These are phyloP conservation scores for Vicia faba DNA, from an alignment of 306 rosid species.

Conservation along the genomic window DNA sequence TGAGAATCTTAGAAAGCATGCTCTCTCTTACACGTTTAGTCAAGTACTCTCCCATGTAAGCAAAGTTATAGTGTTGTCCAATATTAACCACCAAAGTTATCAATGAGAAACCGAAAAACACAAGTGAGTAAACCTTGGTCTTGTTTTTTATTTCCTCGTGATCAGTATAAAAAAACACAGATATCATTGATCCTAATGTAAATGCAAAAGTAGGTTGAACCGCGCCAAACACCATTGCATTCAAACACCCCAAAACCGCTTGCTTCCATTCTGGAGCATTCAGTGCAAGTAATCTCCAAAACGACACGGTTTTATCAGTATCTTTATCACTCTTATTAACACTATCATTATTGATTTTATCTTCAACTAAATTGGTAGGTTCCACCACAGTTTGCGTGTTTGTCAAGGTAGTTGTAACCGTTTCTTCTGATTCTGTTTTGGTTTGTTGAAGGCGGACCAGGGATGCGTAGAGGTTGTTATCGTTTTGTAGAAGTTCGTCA, in stretches of 20 bases:
- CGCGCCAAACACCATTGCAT: conserved; percentile 46
- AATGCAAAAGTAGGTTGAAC: conserved; percentile 44
- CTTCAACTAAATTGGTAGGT: neutral
- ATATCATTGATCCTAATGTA: conserved; percentile 41
- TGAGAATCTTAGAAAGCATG: conserved; percentile 51
- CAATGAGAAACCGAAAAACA: conserved; percentile 38
- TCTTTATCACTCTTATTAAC: neutral
- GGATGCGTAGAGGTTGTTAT: conserved; percentile 39
- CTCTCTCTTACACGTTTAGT: conserved; percentile 50
- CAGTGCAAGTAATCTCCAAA: conserved; percentile 44
- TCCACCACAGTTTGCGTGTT: neutral
- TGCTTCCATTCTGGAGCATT: conserved; percentile 57
- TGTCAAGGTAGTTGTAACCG: neutral
- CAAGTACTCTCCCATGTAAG: conserved; percentile 52
- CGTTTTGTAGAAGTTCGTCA: conserved; percentile 32
- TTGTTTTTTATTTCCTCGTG: conserved; percentile 42
- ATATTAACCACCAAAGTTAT: conserved; percentile 36
- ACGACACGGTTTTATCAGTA: conserved; percentile 10
- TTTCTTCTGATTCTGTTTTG: neutral
- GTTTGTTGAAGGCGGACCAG: conserved; percentile 42
- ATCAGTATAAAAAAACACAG: conserved; percentile 40
- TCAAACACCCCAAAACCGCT: conserved; percentile 42
- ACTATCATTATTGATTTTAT: neutral
- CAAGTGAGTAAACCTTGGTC: conserved; percentile 16
- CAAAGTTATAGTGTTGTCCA: conserved; percentile 51